Conservation (phyloP, 306 rosid species). For the Citrullus colocynthis region DNA sequence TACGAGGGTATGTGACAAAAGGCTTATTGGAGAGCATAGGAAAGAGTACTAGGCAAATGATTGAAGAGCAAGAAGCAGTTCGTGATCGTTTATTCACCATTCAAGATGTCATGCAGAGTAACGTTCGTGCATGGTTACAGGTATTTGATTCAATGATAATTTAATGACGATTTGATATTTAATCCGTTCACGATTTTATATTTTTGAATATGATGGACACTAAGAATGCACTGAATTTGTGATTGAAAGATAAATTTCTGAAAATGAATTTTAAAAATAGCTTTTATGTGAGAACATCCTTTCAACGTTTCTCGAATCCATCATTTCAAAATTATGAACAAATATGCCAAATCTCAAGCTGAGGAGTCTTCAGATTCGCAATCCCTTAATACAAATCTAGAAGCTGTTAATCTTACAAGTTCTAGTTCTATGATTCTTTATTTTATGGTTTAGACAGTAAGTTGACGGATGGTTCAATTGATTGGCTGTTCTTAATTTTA, state of each 20-base stretch:
- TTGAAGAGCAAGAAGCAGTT: constrained; percentile 97
- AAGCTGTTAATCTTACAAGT: background rate
- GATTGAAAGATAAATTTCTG: background rate
- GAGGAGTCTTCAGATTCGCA: background rate
- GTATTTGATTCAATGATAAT: constrained; percentile 20
- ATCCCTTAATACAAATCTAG: background rate
- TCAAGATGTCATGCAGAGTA: constrained; percentile 96
- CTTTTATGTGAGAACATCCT: background rate
- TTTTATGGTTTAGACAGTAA: background rate
- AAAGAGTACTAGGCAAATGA: constrained; percentile 72
- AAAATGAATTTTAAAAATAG: background rate
- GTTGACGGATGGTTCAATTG: too few relatives aligned
- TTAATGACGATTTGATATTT: background rate
- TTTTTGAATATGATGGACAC: background rate
- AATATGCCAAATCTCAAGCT: background rate
- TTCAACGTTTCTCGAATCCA: background rate
- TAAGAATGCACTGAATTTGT: background rate
- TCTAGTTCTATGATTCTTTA: background rate
- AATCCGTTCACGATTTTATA: background rate
- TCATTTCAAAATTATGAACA: background rate
- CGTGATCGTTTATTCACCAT: constrained; percentile 87
- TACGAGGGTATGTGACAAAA: constrained; percentile 54
- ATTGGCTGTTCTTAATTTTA: too few relatives aligned
- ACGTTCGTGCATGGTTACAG: constrained; percentile 95
- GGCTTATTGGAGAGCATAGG: constrained; percentile 43